Evolutionary conservation across 1,284 basidiomycete species (phyloP).

Genomic region (Paramarasmius palmivorus): DNA sequence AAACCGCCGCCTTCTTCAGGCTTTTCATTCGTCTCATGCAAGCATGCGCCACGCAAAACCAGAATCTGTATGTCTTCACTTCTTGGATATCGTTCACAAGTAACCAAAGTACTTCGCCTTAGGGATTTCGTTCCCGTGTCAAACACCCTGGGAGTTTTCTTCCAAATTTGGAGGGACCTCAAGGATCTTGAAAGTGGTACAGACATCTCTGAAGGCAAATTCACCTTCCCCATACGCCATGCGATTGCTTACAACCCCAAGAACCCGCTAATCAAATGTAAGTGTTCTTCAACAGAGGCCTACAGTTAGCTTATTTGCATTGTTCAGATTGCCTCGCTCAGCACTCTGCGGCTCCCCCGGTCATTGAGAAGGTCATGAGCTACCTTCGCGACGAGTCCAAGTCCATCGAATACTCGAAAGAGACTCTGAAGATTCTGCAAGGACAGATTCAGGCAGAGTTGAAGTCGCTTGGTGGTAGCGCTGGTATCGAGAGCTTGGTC

Average conservation of each 20-base stretch:
- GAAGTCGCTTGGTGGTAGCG: too few species aligned
- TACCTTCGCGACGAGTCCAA: too few species aligned
- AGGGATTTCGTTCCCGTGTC: conserved; percentile 94
- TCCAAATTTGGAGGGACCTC: conserved; percentile 96
- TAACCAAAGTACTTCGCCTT: not conserved
- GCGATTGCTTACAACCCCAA: conserved; percentile 20
- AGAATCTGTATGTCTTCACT: conserved; percentile 52
- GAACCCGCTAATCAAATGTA: too few species aligned
- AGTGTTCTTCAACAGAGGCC: too few species aligned
- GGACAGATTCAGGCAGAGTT: too few species aligned
- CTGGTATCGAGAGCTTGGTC: too few species aligned
- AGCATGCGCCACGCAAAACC: conserved; percentile 73
- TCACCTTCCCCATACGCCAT: conserved; percentile 95
- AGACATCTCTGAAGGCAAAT: conserved; percentile 95
- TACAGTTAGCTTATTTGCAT: too few species aligned
- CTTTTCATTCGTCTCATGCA: conserved; percentile 96
- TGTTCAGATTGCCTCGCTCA: too few species aligned
- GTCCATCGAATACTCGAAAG: too few species aligned
- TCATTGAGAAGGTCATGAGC: too few species aligned
- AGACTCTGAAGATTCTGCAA: too few species aligned
- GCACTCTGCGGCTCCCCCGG: too few species aligned
- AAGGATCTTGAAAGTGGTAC: conserved; percentile 93
- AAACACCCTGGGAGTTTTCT: conserved; percentile 92
- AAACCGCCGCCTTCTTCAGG: conserved; percentile 93
- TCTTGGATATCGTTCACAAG: not conserved